Base-by-base conservation (phyloP, 768 basidiomycete species). In the Leccinum barrowsii region DNA sequence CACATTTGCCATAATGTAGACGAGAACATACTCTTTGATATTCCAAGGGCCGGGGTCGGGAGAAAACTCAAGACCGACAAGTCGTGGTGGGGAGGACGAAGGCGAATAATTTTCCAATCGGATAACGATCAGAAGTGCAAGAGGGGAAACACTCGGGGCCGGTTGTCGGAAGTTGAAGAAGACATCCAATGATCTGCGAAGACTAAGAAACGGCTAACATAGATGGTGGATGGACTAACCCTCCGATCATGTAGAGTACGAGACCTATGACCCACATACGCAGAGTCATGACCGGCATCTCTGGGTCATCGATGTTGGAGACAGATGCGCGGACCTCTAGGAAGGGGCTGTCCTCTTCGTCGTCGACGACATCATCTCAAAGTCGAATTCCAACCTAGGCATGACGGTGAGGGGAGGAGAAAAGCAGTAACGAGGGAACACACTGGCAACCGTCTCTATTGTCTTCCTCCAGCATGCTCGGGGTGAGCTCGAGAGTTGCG, bases 21-120 rank as follows among this genome's bases (percentile, higher is more conserved):
- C 88, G n/a, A 93, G 77, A 8, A 90, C 89, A 65, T 96, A 93
- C 68, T 97, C 94, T 74, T 96, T 97, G 78, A 96, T 94, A 70
- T 94, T 96, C 92, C 94, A 97, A n/a, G 94, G 94, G 15, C 94
- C 91, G 2, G 94, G 94, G 67, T 97, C 96, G 47, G 98, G 78
- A 0, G 89, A 90, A 70, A 94, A 86, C 61, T 85, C 85, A 35
- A 78, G 50, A 4, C 84, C 78, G 88, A 77, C 80, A 91, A 0
- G 83, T 84, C 21, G 77, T 84, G 66, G 94, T 93, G n/a, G 96
- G 94, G 46, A 97, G 22, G 22, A 24, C 22, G 22, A 24, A 24
- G 22, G 22, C 22, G 22, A 24, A 70, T 90, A 92, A 78, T 74
- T 97, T 98, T 65, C 97, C 97, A 40, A 90, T 71, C 2, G 97